A percentile compares a stretch with the other conserved stretches of the same genome.
phyloP scores from a whole-genome alignment of 805 yeast genomes.

The Millerozyma miso region DNA sequence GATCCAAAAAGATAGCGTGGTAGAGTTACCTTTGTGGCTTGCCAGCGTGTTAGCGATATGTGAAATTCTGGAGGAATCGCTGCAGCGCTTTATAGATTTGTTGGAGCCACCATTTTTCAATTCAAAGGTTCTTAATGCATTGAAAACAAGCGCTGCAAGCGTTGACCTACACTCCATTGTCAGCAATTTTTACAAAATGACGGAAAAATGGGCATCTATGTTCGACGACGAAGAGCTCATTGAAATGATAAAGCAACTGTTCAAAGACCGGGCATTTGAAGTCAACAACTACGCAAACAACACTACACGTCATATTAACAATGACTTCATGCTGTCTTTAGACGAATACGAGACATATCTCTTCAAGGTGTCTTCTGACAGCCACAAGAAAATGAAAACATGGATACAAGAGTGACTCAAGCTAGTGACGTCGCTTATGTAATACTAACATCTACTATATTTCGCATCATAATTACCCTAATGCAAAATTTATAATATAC shows the following conservation, averaged over 20 bases:
- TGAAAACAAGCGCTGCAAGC: slow-evolving; percentile 63
- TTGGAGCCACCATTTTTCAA: slow-evolving; percentile 68
- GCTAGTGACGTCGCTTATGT: no score
- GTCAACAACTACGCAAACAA: slow-evolving; percentile 68
- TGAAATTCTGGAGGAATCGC: slow-evolving; percentile 29
- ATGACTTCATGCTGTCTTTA: slow-evolving; percentile 55
- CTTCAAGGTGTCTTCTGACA: slow-evolving; percentile 50
- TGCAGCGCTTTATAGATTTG: slow-evolving; percentile 57
- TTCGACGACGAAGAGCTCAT: slow-evolving; percentile 64
- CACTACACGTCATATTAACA: slow-evolving; percentile 43
- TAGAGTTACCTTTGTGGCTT: slow-evolving; percentile 86
- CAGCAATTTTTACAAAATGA: slow-evolving; percentile 65
- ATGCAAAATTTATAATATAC: neutral
- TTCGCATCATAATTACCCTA: neutral
- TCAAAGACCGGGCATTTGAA: slow-evolving; percentile 62
- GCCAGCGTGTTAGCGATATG: slow-evolving; percentile 68
- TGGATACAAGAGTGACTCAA: slow-evolving; percentile 30
- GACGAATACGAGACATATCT: slow-evolving; percentile 73
- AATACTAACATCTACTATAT: neutral
- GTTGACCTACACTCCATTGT: slow-evolving; percentile 65
- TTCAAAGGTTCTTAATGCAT: slow-evolving; percentile 69
- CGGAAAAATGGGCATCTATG: slow-evolving; percentile 72
- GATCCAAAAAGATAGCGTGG: slow-evolving; percentile 53
- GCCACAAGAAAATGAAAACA: slow-evolving; percentile 34
- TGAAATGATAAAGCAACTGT: slow-evolving; percentile 43